Base-by-base conservation (phyloP, 192 early-diverging fungal genomes). In the Phlyctochytrium arcticum region DNA sequence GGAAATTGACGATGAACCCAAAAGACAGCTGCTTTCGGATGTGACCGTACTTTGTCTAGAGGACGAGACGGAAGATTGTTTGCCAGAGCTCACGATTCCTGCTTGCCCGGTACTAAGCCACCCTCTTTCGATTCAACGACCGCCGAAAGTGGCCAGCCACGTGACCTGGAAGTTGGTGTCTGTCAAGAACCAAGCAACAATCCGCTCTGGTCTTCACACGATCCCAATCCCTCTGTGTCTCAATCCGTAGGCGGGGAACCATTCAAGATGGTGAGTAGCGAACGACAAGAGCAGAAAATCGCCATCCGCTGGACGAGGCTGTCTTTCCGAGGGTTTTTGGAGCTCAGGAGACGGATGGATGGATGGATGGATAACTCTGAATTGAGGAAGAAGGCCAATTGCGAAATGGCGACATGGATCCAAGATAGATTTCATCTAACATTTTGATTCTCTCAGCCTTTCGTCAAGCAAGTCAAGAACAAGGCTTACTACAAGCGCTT, bases 401-500 rank as follows among this genome's bases (percentile, higher is more conserved):
- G n/a, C n/a, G n/a, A n/a, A n/a, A n/a, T n/a, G n/a, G n/a, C n/a
- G n/a, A n/a, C n/a, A n/a, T n/a, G n/a, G n/a, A n/a, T n/a, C n/a
- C n/a, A n/a, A n/a, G n/a, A n/a, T n/a, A n/a, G n/a, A n/a, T n/a
- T n/a, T n/a, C n/a, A n/a, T n/a, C n/a, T n/a, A n/a, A 19, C 2
- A 12, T 19, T 44, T 44, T 44, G 39, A 2, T 53, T 53, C 50
- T 53, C 50, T 36, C 68, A 76, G 80, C 76, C 81, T 61, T 83
- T 83, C 78, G 77, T 79, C 65, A 83, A 83, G 87, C 76, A 84
- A 58, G 87, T 90, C 75, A 96, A 96, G 90, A 94, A 92, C 87
- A 94, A 95, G 88, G 93, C 96, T 74, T 99, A 96, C 91, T 99
- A 91, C 89, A 96, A 95, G 90, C 92, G 95, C 71, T 97, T 84